Conservation (phyloP, 2,329 filamentous ascomycete species). For the Cytospora leucostoma region DNA sequence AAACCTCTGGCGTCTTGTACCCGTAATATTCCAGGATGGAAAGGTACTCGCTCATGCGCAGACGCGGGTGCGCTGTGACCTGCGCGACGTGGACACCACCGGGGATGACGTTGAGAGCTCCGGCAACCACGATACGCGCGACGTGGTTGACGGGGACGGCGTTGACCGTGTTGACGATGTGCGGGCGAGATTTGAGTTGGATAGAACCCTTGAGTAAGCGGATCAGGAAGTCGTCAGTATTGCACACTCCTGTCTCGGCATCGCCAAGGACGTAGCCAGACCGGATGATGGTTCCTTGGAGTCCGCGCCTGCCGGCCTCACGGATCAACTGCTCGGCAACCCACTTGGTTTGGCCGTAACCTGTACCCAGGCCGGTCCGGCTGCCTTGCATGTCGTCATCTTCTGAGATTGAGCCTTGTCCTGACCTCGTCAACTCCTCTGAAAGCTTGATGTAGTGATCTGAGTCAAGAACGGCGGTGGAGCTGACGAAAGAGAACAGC, state of each 20-base stretch:
- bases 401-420: conserved; percentile 69
- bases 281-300: conserved; percentile 74
- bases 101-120: conserved; percentile 63
- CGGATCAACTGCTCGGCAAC: conserved; percentile 69
- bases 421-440: conserved; percentile 58
- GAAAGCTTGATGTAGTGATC: conserved; percentile 74
- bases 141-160: conserved; percentile 86
- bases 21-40: conserved; percentile 70
- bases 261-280: conserved; percentile 86
- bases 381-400: conserved; percentile 78
- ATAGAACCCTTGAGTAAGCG: conserved; percentile 85
- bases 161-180: conserved; percentile 86
- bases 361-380: conserved; percentile 74
- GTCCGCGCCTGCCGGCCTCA: conserved; percentile 75
- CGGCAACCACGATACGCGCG: conserved; percentile 74
- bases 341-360: conserved; percentile 94
- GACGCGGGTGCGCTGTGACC: conserved; percentile 76
- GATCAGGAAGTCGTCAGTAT: conserved; percentile 88
- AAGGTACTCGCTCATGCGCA: conserved; percentile 79
- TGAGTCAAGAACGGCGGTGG: conserved; percentile 79
- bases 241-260: conserved; percentile 66
- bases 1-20: conserved; percentile 66
- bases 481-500: conserved; percentile 77
- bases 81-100: conserved; percentile 63
- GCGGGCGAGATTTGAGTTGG: conserved; percentile 72